A percentile compares a stretch with the other conserved stretches of the same genome.
Conservation (phyloP, 495 filamentous ascomycete genomes). For the Neurospora sp. region DNA sequence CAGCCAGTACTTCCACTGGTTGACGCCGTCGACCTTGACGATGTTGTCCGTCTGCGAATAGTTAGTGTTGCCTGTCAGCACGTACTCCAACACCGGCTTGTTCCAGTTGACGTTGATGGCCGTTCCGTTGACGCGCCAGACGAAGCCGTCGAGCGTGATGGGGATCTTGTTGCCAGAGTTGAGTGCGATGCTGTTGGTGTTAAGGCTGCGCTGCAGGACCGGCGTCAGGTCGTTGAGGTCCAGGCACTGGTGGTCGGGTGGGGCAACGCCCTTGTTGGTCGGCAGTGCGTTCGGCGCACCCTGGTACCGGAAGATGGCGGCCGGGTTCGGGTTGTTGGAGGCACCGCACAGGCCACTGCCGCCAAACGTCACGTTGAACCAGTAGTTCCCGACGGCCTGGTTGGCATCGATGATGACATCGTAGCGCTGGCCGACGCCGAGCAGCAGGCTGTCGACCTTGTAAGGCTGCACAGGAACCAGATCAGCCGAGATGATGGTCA, state of each 20-base stretch:
- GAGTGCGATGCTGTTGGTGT: slow-evolving; percentile 15
- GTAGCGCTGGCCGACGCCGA: slow-evolving; percentile 61
- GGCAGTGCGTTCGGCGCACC: slow-evolving; percentile 19
- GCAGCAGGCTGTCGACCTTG: slow-evolving; percentile 34
- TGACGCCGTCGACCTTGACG: slow-evolving; percentile 19
- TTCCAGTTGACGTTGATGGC: slow-evolving; percentile 34
- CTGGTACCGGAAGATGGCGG: slow-evolving; percentile 30
- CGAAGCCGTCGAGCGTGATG: slow-evolving; percentile 21
- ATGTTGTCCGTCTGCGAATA: slow-evolving; percentile 31
- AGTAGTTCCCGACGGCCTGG: slow-evolving; percentile 45
- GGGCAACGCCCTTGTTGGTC: slow-evolving; percentile 16
- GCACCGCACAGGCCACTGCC: slow-evolving; percentile 20
- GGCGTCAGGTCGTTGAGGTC: slow-evolving; percentile 25
- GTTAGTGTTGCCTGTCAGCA: slow-evolving; percentile 26
- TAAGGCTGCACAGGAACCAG: slow-evolving; percentile 42
- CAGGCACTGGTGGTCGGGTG: slow-evolving; percentile 20
- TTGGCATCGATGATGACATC: slow-evolving; percentile 58
- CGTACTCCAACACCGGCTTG: slow-evolving; percentile 28
- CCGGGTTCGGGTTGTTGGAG: slow-evolving; percentile 19
- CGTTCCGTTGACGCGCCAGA: slow-evolving; percentile 33
- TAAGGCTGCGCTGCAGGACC: slow-evolving; percentile 19
- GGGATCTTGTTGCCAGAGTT: slow-evolving; percentile 19
- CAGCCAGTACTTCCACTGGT: slow-evolving; percentile 43
- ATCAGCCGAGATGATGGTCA: slow-evolving; percentile 40
- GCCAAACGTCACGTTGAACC: slow-evolving; percentile 42